Conservation (phyloP, 208 protist species). For the Leptomonas pyrrhocoris region DNA sequence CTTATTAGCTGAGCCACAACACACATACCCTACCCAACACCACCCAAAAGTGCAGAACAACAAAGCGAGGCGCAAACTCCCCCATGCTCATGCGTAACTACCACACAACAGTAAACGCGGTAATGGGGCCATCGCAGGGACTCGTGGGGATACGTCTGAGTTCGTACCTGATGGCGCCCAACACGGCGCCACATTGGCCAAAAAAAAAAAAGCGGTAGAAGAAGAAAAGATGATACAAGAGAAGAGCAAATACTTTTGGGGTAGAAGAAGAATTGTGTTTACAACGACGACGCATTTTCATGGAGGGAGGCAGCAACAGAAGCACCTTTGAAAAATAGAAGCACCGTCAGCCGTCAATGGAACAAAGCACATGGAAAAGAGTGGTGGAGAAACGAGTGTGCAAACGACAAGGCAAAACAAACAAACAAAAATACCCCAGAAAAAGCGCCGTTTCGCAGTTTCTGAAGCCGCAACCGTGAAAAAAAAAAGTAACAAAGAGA, state of each 20-base stretch:
- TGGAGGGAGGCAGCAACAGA: not conserved
- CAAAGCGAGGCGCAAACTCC: too few species aligned
- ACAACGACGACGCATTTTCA: too few species aligned
- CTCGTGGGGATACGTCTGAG: too few species aligned
- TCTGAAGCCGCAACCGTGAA: not conserved
- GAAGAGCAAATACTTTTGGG: not conserved
- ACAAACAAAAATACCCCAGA: too few species aligned
- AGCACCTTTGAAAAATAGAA: not conserved
- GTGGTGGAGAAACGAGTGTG: not conserved
- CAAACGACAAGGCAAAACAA: not conserved
- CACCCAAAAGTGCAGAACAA: not conserved
- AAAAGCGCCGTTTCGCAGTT: not conserved
- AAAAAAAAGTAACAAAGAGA: not conserved
- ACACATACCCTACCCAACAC: too few species aligned
- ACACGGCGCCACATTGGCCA: too few species aligned
- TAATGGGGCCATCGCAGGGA: too few species aligned
- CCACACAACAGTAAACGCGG: too few species aligned
- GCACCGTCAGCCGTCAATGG: too few species aligned
- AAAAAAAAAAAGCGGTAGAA: not conserved
- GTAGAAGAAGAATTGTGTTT: not conserved
- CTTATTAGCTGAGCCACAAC: slow-evolving; percentile 7
- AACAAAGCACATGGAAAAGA: slow-evolving; percentile 1
- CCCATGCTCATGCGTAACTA: too few species aligned
- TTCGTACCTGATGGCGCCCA: too few species aligned
- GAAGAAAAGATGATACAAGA: slow-evolving; percentile 3